These are phyloP conservation scores for Cymbidium sinense DNA, from an alignment of 106 monocot species.

Conservation along the genomic window DNA sequence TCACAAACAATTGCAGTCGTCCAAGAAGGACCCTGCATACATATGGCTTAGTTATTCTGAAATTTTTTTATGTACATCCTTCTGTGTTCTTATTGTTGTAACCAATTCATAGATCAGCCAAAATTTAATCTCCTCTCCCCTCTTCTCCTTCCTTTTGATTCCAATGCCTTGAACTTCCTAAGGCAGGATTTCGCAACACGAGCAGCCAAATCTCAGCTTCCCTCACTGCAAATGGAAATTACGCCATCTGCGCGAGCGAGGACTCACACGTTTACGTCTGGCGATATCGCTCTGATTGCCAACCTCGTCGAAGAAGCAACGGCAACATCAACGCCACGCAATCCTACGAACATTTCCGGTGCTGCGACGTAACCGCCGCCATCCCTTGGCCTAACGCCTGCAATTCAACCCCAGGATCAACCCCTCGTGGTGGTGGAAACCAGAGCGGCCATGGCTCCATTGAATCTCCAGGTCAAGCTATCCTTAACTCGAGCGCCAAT, in stretches of 20 bases:
- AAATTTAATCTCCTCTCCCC: no score
- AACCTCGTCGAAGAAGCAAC: slow-evolving; percentile 36
- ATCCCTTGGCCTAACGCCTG: slow-evolving; percentile 38
- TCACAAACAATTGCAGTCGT: no score
- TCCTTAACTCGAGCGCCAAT: not conserved
- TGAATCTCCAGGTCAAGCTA: not conserved
- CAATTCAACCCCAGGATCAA: not conserved
- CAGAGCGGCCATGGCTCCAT: not conserved
- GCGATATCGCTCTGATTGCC: slow-evolving; percentile 31
- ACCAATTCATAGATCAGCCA: no score
- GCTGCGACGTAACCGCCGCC: slow-evolving; percentile 49
- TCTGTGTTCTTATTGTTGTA: no score
- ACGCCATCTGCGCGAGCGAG: slow-evolving; percentile 58
- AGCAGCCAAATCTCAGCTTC: no score
- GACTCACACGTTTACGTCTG: slow-evolving; percentile 66
- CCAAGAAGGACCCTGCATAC: no score
- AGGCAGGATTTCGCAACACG: no score
- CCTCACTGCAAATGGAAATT: slow-evolving; percentile 42
- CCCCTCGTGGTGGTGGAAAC: not conserved
- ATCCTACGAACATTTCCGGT: slow-evolving; percentile 60
- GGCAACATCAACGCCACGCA: slow-evolving; percentile 22
- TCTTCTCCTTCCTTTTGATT: no score
- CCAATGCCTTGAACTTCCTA: no score
- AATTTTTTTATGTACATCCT: no score
- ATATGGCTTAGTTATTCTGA: no score